phyloP scores from a whole-genome alignment of 2,329 filamentous ascomycete species.

The Coleophoma crateriformis region DNA sequence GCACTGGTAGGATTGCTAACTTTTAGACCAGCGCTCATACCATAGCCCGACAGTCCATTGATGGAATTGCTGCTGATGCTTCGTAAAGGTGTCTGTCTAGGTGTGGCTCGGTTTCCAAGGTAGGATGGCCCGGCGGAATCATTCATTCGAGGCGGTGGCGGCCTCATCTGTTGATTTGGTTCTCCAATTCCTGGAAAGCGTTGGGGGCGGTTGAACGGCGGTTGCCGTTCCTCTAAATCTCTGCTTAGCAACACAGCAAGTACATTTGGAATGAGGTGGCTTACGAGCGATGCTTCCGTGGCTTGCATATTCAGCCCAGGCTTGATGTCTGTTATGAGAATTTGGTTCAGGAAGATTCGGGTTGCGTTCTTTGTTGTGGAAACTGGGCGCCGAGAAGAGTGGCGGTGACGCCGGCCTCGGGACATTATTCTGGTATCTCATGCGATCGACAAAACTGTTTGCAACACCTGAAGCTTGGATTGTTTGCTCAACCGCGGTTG shows the following conservation, averaged over 20 bases:
- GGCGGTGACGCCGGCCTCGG: slow-evolving; percentile 7
- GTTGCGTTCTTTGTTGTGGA: background rate
- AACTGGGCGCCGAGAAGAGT: slow-evolving; percentile 11
- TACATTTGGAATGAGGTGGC: background rate
- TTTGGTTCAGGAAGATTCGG: too few species aligned
- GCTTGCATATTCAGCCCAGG: slow-evolving; percentile 17
- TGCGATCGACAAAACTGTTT: slow-evolving; percentile 18
- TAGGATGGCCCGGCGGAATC: slow-evolving; percentile 12
- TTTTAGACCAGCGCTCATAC: slow-evolving; percentile 28
- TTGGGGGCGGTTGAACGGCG: slow-evolving; percentile 26
- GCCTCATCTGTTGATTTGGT: slow-evolving; percentile 9
- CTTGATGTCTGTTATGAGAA: slow-evolving; percentile 4
- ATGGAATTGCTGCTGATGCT: slow-evolving; percentile 11
- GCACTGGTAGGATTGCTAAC: slow-evolving; percentile 21
- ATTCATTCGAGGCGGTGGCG: slow-evolving; percentile 11
- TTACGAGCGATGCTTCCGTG: slow-evolving; percentile 15
- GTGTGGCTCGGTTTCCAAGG: slow-evolving; percentile 10
- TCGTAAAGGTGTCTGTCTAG: slow-evolving; percentile 13
- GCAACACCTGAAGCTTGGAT: slow-evolving; percentile 25
- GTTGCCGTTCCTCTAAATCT: slow-evolving; percentile 10
- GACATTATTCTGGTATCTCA: slow-evolving; percentile 11
- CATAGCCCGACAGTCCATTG: slow-evolving; percentile 23
- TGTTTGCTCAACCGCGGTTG: slow-evolving; percentile 39
- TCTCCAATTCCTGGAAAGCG: slow-evolving; percentile 11
- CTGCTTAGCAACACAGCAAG: too few species aligned